Base-by-base conservation (phyloP, 1,139 yeast species). In the Diutina mesorugosa region DNA sequence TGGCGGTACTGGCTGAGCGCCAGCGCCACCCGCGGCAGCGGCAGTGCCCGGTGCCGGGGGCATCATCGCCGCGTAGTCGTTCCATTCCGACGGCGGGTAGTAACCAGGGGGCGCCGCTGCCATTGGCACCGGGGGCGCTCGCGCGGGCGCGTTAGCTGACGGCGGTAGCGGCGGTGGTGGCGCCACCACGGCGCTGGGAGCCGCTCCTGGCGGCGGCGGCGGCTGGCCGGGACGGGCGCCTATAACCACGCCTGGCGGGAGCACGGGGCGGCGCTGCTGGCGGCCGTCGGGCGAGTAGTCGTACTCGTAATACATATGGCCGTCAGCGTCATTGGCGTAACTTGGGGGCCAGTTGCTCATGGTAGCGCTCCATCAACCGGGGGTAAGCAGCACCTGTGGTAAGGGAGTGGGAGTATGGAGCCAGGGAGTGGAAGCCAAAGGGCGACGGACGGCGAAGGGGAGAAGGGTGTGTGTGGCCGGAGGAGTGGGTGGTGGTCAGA, bases 341-440 rank as follows among this genome's bases (percentile, higher is more conserved):
- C 26, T 29, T 28, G 41, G 53, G 45, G 53, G 53, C 53, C 53
- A 50, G 32, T 32, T 50, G 32, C 16, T 50, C 53, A 50, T 50
- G 14, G 45, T n/a, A 4, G 26, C 12, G 8, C 45, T 30, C n/a
- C 45, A 32, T 32, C 29, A n/a, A 30, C 47, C 47, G 9, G 10
- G 6, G 8, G 10, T 21, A 21, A 21, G 26, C 26, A 21, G 26
- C 2, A 21, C 26, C 26, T 21, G 26, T 21, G 26, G 47, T 2
- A 6, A 8, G n/a, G 41, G 41, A 14, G n/a, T 35, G 14, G 18
- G 18, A 18, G 18, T 18, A 18, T 18, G 18, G 18, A 18, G 18
- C 18, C 18, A 21, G 21, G 46, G 21, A n/a, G 21, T 1, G 10
- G 21, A n/a, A 14, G 41, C 41, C 41, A n/a, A 10, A 35, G 41